Conservation (phyloP, 1,284 basidiomycete genomes). For the Anthracocystis walkeri region DNA sequence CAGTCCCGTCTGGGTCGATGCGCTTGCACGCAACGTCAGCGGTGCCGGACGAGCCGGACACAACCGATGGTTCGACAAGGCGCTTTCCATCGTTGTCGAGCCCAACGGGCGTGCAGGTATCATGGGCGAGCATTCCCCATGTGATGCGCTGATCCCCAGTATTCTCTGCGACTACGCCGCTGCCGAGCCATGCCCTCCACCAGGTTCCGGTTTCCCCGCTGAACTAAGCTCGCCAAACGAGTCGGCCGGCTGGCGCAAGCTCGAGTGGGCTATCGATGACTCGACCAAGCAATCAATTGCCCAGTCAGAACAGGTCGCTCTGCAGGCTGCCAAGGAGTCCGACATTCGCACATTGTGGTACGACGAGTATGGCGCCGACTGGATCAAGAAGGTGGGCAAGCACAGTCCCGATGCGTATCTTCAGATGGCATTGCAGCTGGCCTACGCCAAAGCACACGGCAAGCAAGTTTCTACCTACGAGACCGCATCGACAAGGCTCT, state of each 20-base stretch:
- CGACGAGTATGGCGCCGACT: constrained; percentile 85
- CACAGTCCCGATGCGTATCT: constrained; percentile 89
- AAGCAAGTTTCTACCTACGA: constrained; percentile 92
- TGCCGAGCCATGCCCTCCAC: constrained; percentile 71
- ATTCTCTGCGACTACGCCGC: constrained; percentile 88
- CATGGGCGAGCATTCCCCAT: constrained; percentile 91
- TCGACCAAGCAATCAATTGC: constrained; percentile 75
- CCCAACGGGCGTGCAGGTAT: constrained; percentile 86
- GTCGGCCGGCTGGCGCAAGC: constrained; percentile 74
- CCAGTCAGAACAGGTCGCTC: constrained; percentile 76
- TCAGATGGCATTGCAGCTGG: constrained; percentile 92
- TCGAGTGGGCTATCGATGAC: constrained; percentile 83
- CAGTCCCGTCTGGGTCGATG: constrained; percentile 77
- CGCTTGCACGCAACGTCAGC: constrained; percentile 82
- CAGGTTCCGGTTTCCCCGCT: constrained; percentile 44
- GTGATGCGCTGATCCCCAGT: constrained; percentile 90
- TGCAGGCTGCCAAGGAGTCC: constrained; percentile 79
- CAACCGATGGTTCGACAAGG: constrained; percentile 95
- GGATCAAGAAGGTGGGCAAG: constrained; percentile 87
- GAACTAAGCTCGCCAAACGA: constrained; percentile 51
- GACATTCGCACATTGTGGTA: constrained; percentile 89
- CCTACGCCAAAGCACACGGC: constrained; percentile 84
- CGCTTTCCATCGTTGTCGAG: constrained; percentile 84
- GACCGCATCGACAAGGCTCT: constrained; percentile 90
- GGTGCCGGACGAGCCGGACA: constrained; percentile 77